phyloP scores from a whole-genome alignment of 768 basidiomycete species.

The Leccinum imitatum region DNA sequence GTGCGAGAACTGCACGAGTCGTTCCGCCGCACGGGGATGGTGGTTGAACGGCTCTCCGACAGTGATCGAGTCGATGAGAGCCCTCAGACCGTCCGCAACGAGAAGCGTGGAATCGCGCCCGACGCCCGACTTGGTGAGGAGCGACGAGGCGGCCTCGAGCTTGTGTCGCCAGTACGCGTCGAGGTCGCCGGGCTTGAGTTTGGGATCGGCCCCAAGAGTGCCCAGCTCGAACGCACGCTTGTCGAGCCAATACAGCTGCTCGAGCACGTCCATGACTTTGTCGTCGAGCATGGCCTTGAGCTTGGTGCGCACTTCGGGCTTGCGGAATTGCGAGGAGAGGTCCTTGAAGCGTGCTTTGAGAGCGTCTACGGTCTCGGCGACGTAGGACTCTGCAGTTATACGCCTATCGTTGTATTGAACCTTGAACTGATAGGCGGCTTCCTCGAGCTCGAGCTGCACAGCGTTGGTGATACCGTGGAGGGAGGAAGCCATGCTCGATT shows the following conservation, averaged over 20 bases:
- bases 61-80: slow-evolving; percentile 88
- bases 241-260: slow-evolving; percentile 96
- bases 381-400: slow-evolving; percentile 93
- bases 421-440: slow-evolving; percentile 98
- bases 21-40: slow-evolving; percentile 87
- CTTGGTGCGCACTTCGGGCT: slow-evolving; percentile 83
- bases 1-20: slow-evolving; percentile 90
- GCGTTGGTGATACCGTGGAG: slow-evolving; percentile 96
- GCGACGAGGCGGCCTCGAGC: slow-evolving; percentile 87
- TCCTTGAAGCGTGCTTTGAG: slow-evolving; percentile 90
- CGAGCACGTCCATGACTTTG: slow-evolving; percentile 95
- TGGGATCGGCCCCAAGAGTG: slow-evolving; percentile 64
- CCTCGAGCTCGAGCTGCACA: slow-evolving; percentile 95
- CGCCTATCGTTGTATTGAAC: slow-evolving; percentile 96
- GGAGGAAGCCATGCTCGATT: slow-evolving; percentile 96
- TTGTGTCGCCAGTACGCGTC: slow-evolving; percentile 97
- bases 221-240: slow-evolving; percentile 78
- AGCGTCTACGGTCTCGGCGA: slow-evolving; percentile 93
- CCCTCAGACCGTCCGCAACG: slow-evolving; percentile 89
- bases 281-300: slow-evolving; percentile 94
- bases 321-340: slow-evolving; percentile 80
- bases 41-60: slow-evolving; percentile 86
- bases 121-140: slow-evolving; percentile 94
- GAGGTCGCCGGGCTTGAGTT: slow-evolving; percentile 68
- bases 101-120: slow-evolving; percentile 92